Conservation (phyloP, 176 grass and related monocot species). For the Ensete glaucum region DNA sequence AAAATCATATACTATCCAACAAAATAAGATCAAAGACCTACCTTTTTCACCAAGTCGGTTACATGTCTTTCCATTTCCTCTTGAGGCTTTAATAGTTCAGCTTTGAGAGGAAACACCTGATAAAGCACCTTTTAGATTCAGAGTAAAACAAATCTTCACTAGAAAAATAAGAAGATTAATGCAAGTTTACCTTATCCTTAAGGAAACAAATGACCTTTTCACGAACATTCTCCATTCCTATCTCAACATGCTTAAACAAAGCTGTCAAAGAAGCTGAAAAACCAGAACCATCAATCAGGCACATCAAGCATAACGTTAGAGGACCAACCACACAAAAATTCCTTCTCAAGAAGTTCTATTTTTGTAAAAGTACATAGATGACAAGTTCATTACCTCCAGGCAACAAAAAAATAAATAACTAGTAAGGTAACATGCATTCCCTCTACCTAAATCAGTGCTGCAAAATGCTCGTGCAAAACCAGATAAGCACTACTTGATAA, state of each 20-base stretch:
- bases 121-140: slow-evolving; percentile 1
- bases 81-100: slow-evolving; percentile 81
- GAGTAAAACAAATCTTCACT: background rate
- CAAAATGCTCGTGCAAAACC: background rate
- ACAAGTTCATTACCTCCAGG: no score
- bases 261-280: slow-evolving; percentile 77
- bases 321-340: background rate
- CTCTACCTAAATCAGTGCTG: background rate
- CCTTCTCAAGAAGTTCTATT: background rate
- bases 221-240: slow-evolving; percentile 74
- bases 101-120: slow-evolving; percentile 93
- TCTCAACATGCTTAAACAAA: slow-evolving; percentile 96
- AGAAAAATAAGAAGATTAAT: background rate
- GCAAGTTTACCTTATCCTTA: slow-evolving; percentile 76
- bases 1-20: background rate
- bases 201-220: slow-evolving; percentile 96
- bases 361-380: no score
- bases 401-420: no score
- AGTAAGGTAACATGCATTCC: background rate
- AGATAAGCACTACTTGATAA: background rate
- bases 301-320: background rate
- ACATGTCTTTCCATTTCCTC: slow-evolving; percentile 96
- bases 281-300: slow-evolving; percentile 13
- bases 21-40: slow-evolving; percentile 11
- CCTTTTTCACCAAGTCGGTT: slow-evolving; percentile 97